phyloP scores from a whole-genome alignment of 148 eudicot species.

The Camellia granthamiana region DNA sequence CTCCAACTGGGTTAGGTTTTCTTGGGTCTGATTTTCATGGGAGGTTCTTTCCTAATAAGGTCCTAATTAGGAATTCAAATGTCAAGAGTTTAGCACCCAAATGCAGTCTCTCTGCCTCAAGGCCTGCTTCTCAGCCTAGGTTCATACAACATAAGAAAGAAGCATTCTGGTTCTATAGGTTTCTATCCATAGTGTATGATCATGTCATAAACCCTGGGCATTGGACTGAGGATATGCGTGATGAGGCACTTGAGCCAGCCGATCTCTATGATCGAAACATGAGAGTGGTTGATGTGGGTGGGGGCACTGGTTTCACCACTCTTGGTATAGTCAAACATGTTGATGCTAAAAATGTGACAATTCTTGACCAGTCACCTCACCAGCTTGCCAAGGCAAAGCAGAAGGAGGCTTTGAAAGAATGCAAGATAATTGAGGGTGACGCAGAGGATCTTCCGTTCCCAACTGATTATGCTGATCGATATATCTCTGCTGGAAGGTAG shows the following conservation, averaged over 20 bases:
- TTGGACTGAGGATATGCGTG: slow-evolving; percentile 93
- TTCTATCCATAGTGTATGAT: slow-evolving; percentile 75
- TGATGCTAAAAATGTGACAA: slow-evolving; percentile 92
- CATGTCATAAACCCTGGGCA: slow-evolving; percentile 75
- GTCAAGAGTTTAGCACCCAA: slow-evolving; percentile 38
- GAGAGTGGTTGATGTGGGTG: slow-evolving; percentile 84
- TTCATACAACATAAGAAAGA: slow-evolving; percentile 87
- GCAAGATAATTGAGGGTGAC: slow-evolving; percentile 78
- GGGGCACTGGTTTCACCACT: slow-evolving; percentile 88
- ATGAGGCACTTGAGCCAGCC: slow-evolving; percentile 82
- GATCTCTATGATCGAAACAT: slow-evolving; percentile 52
- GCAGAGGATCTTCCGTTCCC: slow-evolving; percentile 88
- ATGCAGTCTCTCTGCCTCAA: slow-evolving; percentile 63
- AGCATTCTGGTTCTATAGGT: slow-evolving; percentile 92
- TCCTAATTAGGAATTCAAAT: slow-evolving; percentile 22
- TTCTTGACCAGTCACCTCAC: slow-evolving; percentile 90
- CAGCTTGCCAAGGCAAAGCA: slow-evolving; percentile 84
- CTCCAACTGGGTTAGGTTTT: slow-evolving; percentile 38
- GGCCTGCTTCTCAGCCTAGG: slow-evolving; percentile 87
- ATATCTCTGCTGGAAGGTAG: slow-evolving; percentile 92
- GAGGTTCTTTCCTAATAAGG: slow-evolving; percentile 30
- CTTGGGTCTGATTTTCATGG: slow-evolving; percentile 45
- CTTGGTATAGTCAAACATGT: slow-evolving; percentile 77
- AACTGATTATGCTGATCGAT: slow-evolving; percentile 88
- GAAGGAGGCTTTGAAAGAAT: slow-evolving; percentile 80